phyloP scores from a whole-genome alignment of 768 basidiomycete genomes.

The Hydnomerulius pinastri region DNA sequence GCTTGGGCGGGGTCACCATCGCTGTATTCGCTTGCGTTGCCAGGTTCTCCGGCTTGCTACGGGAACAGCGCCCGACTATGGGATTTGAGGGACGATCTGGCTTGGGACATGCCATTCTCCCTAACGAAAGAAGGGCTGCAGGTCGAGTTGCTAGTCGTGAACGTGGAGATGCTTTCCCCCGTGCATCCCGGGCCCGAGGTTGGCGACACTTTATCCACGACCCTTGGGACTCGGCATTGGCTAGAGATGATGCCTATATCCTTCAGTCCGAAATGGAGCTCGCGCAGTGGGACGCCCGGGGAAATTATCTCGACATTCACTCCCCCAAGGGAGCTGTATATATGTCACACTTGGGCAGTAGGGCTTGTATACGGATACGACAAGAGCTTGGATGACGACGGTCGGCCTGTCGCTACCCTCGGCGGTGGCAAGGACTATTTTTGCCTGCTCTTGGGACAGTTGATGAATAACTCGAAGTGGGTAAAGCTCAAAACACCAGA shows the following conservation, averaged over 20 bases:
- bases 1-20: constrained; percentile 8
- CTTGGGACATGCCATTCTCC: not conserved
- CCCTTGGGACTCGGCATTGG: not conserved
- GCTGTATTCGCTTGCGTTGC: constrained; percentile 1
- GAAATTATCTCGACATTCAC: not conserved
- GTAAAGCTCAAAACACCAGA: not conserved
- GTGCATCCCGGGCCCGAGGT: not conserved
- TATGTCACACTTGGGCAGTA: not conserved
- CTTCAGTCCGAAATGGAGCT: not conserved
- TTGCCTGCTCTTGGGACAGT: not conserved
- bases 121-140: not conserved
- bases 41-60: constrained; percentile 8
- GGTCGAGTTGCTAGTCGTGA: not conserved
- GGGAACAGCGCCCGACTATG: constrained; percentile 4
- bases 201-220: not conserved
- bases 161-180: not conserved
- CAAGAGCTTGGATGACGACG: not conserved
- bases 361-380: not conserved
- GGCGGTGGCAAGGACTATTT: not conserved
- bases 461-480: not conserved
- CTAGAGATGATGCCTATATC: not conserved
- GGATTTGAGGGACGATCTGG: not conserved
- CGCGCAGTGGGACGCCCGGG: not conserved
- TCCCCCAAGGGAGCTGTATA: not conserved
- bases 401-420: not conserved